These are phyloP conservation scores for Pseudogymnoascus sp. DNA, from an alignment of 2,329 filamentous ascomycete species.

Conservation along the genomic window DNA sequence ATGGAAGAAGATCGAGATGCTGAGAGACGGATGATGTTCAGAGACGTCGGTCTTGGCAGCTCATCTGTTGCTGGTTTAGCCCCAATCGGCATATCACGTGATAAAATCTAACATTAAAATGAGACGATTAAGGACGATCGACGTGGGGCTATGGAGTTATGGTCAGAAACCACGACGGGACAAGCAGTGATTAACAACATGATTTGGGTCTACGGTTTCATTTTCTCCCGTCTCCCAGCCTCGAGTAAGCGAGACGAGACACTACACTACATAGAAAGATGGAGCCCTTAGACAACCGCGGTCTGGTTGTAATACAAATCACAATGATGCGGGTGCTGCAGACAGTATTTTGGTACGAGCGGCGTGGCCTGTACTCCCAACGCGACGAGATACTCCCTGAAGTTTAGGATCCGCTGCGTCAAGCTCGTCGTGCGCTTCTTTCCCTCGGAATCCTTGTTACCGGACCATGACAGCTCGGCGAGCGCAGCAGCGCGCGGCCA, in stretches of 20 bases:
- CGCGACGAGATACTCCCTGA: constrained; percentile 49
- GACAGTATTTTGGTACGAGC: constrained; percentile 48
- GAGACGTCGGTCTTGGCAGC: background rate
- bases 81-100: background rate
- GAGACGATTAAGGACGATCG: background rate
- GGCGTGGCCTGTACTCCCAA: constrained; percentile 42
- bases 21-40: background rate
- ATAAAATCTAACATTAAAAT: background rate
- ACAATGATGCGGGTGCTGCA: constrained; percentile 49
- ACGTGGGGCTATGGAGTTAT: background rate
- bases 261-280: background rate
- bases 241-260: background rate
- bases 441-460: constrained; percentile 53
- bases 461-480: constrained; percentile 72
- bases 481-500: constrained; percentile 69
- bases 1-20: background rate
- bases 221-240: background rate
- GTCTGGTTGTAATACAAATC: constrained; percentile 46
- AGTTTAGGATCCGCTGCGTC: constrained; percentile 49
- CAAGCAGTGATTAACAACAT: background rate
- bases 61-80: background rate
- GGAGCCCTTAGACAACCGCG: constrained; percentile 14
- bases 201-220: background rate
- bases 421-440: constrained; percentile 53
- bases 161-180: background rate